Evolutionary conservation across 306 rosid species (phyloP), one percentile per base, ranked within the genome.

Genomic region (Medicago lupulina): DNA sequence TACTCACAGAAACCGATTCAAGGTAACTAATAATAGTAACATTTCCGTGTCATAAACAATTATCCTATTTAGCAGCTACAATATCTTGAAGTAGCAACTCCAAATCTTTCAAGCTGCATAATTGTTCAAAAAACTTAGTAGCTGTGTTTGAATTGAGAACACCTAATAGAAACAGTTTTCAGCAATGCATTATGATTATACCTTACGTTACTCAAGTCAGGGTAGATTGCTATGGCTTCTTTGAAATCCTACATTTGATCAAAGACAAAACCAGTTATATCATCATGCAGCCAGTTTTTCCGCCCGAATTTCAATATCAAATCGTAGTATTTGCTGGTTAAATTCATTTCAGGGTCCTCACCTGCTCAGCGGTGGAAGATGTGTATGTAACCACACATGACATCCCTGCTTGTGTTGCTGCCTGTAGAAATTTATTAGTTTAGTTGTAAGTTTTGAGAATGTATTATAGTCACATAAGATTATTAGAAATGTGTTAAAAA

Each of bases 321-420:
- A 44, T 55, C 2, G 44, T 13, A 66, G 19, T 6, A 23, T 43
- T 59, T 64, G 69, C 12, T 70, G 19, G 19, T 78, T 61, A 38
- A 41, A 57, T 46, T 58, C 17, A 43, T 18, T 23, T 18, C 0
- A 80, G 46, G 39, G 50, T 73, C 63, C 77, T 82, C 36, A 85
- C 98, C 96, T 92, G 98, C 0, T 85, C 79, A 15, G 92, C 95
- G n/a, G 97, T 95, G 79, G 97, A 95, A 78, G 96, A 75, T 21
- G 98, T 92, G 82, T 89, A 95, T 75, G 85, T 87, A 70, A 92
- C 80, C 67, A 95, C 86, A 19, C 98, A 95, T 46, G 97, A 66
- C 98, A 95, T 95, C 57, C 97, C 98, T 21, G 98, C 98, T 72
- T 82, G 69, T 81, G 93, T 85, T 74, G 98, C 97, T 47, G 97